A percentile compares a stretch with the other conserved stretches of the same genome.
Evolutionary conservation across 2,329 filamentous ascomycete genomes (phyloP).

Genomic region (Fusarium torreyae): DNA sequence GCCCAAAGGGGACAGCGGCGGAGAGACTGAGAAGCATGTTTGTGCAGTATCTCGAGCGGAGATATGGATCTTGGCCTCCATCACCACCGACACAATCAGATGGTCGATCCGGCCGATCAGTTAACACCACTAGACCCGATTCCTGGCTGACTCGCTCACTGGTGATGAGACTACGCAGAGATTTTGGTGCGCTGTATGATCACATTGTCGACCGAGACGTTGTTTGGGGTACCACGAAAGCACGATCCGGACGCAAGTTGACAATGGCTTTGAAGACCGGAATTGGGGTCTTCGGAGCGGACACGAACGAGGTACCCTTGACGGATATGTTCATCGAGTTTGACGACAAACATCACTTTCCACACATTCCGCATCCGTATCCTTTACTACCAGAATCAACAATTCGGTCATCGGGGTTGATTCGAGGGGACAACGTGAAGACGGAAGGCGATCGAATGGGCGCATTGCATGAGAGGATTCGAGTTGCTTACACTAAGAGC

Average conservation of each 20-base stretch:
- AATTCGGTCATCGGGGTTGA: conserved; percentile 47
- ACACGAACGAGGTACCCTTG: conserved; percentile 70
- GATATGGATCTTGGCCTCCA: conserved; percentile 73
- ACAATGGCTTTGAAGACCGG: conserved; percentile 69
- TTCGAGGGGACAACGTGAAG: conserved; percentile 53
- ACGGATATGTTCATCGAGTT: conserved; percentile 77
- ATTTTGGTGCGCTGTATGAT: conserved; percentile 79
- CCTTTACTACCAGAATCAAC: conserved; percentile 73
- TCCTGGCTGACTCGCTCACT: conserved; percentile 75
- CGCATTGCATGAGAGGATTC: conserved; percentile 64
- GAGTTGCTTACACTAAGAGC: conserved; percentile 71
- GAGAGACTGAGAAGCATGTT: conserved; percentile 75
- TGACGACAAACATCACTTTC: conserved; percentile 74
- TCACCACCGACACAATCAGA: conserved; percentile 64
- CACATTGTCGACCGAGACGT: conserved; percentile 79
- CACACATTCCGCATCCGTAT: conserved; percentile 77
- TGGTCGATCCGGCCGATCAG: conserved; percentile 16
- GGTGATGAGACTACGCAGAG: conserved; percentile 70
- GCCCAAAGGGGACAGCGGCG: conserved; percentile 68
- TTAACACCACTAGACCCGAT: conserved; percentile 58
- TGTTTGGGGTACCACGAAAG: conserved; percentile 75
- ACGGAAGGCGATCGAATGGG: conserved; percentile 34
- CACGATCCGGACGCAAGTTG: conserved; percentile 74
- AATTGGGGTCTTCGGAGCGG: conserved; percentile 64
- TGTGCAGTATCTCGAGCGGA: conserved; percentile 67